A percentile compares a stretch with the other conserved stretches of the same genome.
These are phyloP conservation scores for Auricularia cornea DNA, from an alignment of 768 basidiomycete species.

Conservation along the genomic window DNA sequence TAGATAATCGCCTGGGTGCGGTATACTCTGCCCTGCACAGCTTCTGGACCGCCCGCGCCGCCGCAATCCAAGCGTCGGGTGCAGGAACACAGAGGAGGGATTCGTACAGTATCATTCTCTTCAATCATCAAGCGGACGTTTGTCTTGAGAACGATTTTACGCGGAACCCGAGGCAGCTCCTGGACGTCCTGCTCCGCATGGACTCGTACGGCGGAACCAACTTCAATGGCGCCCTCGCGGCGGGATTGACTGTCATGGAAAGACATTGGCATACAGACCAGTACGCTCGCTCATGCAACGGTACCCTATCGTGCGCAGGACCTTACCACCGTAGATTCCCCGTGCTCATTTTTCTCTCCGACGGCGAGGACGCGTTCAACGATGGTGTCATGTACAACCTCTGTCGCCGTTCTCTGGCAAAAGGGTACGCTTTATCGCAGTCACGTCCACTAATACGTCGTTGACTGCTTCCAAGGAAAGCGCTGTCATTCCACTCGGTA, in stretches of 20 bases:
- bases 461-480: slow-evolving; percentile 29
- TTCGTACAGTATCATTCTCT: slow-evolving; percentile 48
- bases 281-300: slow-evolving; percentile 18
- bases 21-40: slow-evolving; percentile 46
- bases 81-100: slow-evolving; percentile 30
- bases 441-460: background rate
- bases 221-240: slow-evolving; percentile 32
- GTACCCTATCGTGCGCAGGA: too few species aligned
- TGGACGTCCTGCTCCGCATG: slow-evolving; percentile 30
- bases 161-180: slow-evolving; percentile 36
- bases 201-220: slow-evolving; percentile 32
- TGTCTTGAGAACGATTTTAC: slow-evolving; percentile 38
- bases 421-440: too few species aligned
- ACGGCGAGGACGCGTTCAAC: slow-evolving; percentile 36
- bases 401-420: slow-evolving; percentile 33
- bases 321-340: slow-evolving; percentile 29
- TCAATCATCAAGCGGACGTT: slow-evolving; percentile 18
- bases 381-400: slow-evolving; percentile 34
- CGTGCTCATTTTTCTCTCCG: slow-evolving; percentile 49
- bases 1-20: slow-evolving; percentile 46
- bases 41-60: slow-evolving; percentile 48
- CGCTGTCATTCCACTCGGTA: slow-evolving; percentile 52
- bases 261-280: slow-evolving; percentile 43
- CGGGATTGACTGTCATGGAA: slow-evolving; percentile 32
- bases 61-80: slow-evolving; percentile 22